A percentile compares a stretch with the other conserved stretches of the same genome.
Evolutionary conservation across 2,329 filamentous ascomycete species (phyloP).

Genomic region (Metarhizium brunneum): DNA sequence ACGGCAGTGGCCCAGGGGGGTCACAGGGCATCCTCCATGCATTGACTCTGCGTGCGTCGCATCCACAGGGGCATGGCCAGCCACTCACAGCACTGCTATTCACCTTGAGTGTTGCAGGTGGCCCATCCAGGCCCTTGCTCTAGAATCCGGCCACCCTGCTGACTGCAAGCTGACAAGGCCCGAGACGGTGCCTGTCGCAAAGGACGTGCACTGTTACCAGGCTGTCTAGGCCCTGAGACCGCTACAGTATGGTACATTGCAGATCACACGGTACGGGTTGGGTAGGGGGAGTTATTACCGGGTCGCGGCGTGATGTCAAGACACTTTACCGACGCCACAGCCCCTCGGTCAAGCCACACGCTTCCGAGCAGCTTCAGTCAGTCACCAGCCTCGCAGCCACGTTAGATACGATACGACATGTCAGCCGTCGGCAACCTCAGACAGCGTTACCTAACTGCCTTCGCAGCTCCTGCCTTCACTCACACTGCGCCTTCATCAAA

Average conservation of each 20-base stretch:
- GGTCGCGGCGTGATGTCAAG: background rate
- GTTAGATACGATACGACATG: background rate
- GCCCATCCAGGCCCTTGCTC: background rate
- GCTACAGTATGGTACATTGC: background rate
- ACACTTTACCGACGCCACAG: conserved; percentile 5
- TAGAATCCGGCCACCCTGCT: conserved; percentile 1
- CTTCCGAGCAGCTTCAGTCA: too few relatives aligned
- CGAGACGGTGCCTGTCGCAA: conserved; percentile 1
- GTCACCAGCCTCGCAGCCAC: conserved; percentile 1
- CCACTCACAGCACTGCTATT: conserved; percentile 10
- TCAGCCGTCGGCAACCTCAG: background rate
- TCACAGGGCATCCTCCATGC: background rate
- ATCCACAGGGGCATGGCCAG: conserved; percentile 9
- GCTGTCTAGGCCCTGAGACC: too few relatives aligned
- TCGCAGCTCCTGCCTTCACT: background rate
- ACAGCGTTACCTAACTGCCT: background rate
- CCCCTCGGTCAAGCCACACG: background rate
- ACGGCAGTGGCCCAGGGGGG: conserved; percentile 3
- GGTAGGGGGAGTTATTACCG: conserved; percentile 2
- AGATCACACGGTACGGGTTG: conserved; percentile 2
- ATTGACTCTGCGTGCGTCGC: background rate
- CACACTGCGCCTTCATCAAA: background rate
- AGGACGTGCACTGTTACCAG: background rate
- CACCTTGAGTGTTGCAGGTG: background rate
- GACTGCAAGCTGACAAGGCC: background rate